These are phyloP conservation scores for Mollisia scopiformis DNA, from an alignment of 2,329 filamentous ascomycete genomes.

Conservation along the genomic window DNA sequence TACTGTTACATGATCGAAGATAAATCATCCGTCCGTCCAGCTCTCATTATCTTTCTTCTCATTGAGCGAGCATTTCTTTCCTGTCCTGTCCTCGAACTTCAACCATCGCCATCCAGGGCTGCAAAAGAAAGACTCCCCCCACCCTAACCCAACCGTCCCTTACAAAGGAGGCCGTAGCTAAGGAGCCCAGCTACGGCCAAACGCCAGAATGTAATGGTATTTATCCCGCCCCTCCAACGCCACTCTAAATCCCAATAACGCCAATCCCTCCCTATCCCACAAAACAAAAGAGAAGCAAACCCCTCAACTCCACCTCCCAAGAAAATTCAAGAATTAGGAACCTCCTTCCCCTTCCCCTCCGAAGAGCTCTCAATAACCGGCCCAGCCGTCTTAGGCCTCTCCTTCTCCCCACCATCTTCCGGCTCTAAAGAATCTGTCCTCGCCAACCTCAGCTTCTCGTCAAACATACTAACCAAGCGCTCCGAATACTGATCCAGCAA, in stretches of 20 bases:
- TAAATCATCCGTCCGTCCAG: background rate
- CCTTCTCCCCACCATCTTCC: background rate
- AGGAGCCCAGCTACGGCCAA: background rate
- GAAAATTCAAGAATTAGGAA: background rate
- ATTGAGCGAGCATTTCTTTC: background rate
- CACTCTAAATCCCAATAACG: background rate
- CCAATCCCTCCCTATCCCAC: background rate
- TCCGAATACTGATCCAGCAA: constrained; percentile 78
- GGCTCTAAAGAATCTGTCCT: background rate
- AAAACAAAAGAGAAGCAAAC: background rate
- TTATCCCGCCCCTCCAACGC: background rate
- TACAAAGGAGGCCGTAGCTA: no score
- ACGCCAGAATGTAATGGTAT: background rate
- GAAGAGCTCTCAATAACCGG: background rate
- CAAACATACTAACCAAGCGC: constrained; percentile 69
- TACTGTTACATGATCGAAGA: background rate
- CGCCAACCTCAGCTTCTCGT: constrained; percentile 65
- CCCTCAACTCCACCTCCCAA: background rate
- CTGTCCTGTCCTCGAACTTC: background rate
- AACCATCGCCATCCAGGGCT: background rate
- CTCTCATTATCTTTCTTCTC: background rate
- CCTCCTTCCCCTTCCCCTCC: background rate
- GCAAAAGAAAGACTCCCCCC: background rate
- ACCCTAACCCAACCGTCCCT: no score
- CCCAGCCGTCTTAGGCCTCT: background rate